phyloP scores from a whole-genome alignment of 169 alveolate species.

The Sarcocystis neurona region DNA sequence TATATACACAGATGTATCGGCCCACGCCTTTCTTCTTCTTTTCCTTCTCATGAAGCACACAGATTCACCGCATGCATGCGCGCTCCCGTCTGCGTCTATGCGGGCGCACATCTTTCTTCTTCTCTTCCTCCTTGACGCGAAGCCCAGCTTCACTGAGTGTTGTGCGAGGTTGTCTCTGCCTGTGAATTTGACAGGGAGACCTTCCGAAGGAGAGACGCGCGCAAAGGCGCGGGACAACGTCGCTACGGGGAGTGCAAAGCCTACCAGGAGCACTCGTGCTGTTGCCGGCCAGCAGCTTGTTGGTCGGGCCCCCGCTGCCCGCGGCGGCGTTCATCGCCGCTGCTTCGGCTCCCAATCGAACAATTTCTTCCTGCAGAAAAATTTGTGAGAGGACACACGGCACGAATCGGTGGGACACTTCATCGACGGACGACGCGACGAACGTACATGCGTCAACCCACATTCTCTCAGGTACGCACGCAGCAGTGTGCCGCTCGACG shows the following conservation, averaged over 20 bases:
- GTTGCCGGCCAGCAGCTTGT: background rate
- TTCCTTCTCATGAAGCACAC: background rate
- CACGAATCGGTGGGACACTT: no score
- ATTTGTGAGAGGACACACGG: no score
- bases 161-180: background rate
- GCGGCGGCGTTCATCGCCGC: constrained; percentile 45
- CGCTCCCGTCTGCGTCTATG: background rate
- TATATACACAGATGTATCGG: background rate
- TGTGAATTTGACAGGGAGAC: background rate
- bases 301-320: constrained; percentile 53
- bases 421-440: no score
- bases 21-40: background rate
- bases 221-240: no score
- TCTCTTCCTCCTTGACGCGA: no score
- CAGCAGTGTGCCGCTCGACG: no score
- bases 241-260: no score
- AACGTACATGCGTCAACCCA: no score
- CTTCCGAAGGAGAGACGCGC: no score
- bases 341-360: constrained; percentile 61
- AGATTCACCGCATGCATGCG: background rate
- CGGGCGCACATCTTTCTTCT: no score
- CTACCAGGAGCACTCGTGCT: background rate
- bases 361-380: constrained; percentile 60
- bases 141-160: background rate
- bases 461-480: no score